phyloP scores from a whole-genome alignment of 495 filamentous ascomycete species.

The Podospora appendiculata region DNA sequence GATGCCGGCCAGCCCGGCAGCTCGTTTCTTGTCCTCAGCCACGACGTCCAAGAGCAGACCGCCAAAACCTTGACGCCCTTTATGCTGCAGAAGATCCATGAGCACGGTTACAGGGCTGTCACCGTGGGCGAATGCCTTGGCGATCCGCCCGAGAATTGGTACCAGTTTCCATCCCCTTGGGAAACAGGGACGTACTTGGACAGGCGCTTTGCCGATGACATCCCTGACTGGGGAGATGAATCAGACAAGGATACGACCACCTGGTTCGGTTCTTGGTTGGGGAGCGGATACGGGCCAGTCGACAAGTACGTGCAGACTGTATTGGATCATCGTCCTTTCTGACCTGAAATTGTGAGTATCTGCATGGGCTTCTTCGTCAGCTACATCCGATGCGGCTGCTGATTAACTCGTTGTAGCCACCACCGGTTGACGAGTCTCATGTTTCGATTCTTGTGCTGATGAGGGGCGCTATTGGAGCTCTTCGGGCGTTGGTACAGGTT shows the following conservation, averaged over 20 bases:
- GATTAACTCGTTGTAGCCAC: background rate
- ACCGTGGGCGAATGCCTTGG: slow-evolving; percentile 55
- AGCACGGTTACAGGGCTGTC: slow-evolving; percentile 29
- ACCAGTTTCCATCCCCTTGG: slow-evolving; percentile 25
- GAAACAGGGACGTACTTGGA: background rate
- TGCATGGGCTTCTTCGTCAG: background rate
- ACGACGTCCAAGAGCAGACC: slow-evolving; percentile 33
- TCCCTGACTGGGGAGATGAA: background rate
- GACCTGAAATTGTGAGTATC: background rate
- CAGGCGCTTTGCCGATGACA: background rate
- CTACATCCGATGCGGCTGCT: background rate
- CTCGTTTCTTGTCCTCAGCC: slow-evolving; percentile 24
- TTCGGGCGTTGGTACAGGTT: background rate
- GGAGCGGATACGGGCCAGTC: background rate
- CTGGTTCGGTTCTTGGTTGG: background rate
- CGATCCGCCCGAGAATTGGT: slow-evolving; percentile 53
- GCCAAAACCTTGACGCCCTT: slow-evolving; percentile 18
- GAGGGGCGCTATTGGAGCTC: background rate
- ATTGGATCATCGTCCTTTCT: no score
- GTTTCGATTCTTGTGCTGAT: background rate
- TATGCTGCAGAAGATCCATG: slow-evolving; percentile 21
- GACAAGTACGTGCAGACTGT: background rate
- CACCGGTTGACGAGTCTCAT: background rate
- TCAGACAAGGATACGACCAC: background rate
- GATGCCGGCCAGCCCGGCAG: slow-evolving; percentile 8